phyloP scores from a whole-genome alignment of 129 eudicot genomes.

The Centrapalus pauciflorus region DNA sequence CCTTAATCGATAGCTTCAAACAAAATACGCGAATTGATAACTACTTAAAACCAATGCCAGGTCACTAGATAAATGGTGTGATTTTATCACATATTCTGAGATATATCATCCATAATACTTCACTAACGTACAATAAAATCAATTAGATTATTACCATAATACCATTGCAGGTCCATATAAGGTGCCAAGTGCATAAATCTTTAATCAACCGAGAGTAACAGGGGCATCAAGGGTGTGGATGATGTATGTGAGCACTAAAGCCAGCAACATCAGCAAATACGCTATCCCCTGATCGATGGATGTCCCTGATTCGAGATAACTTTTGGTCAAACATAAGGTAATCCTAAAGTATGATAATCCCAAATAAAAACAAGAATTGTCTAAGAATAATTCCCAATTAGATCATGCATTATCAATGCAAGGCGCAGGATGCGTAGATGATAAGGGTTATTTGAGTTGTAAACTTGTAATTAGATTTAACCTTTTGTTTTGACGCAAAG shows the following conservation, averaged over 20 bases:
- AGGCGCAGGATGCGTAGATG: background rate
- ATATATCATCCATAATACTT: background rate
- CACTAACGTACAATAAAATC: background rate
- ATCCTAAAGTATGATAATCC: background rate
- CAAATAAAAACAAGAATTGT: background rate
- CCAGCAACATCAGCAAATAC: slow-evolving; percentile 60
- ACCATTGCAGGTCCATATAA: background rate
- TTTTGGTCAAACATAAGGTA: background rate
- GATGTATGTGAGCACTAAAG: slow-evolving; percentile 68
- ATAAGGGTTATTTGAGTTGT: background rate
- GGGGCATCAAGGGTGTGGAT: slow-evolving; percentile 54
- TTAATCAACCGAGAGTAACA: slow-evolving; percentile 17
- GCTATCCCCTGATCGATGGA: slow-evolving; percentile 73
- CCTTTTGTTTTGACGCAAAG: background rate
- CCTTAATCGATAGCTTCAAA: too few relatives aligned
- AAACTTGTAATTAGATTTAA: too few relatives aligned
- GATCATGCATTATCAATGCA: background rate
- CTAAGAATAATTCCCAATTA: background rate
- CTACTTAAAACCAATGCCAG: background rate
- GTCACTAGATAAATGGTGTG: background rate
- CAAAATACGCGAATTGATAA: background rate
- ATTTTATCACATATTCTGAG: background rate
- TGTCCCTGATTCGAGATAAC: slow-evolving; percentile 36
- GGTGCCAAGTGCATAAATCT: background rate
- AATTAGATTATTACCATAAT: slow-evolving; percentile 5